Evolutionary conservation across 306 rosid species (phyloP), one percentile per base, ranked within the genome.

Genomic region (Alnus rubra): DNA sequence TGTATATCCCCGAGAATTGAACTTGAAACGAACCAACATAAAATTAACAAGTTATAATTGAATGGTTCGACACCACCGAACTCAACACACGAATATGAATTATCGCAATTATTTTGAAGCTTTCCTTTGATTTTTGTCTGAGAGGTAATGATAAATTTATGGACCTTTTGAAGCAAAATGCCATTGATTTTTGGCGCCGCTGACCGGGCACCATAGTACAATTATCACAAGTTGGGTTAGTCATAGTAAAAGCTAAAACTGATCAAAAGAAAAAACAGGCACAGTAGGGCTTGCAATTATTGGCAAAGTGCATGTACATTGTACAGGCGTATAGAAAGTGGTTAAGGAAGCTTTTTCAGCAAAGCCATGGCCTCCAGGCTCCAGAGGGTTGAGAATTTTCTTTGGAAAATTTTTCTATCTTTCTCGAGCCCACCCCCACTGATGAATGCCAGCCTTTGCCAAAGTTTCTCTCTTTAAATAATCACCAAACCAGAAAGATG

Each of bases 381-480:
- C 28, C 0, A 13, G 74, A 74, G 49, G 45, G 71, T 39, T 33
- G 79, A 18, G 72, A 68, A n/a, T 75, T 23, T 23, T 23, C 28
- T 23, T 23, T 23, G 28, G 28, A 23, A 23, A 23, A 23, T 23
- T 70, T 74, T 69, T 42, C 49, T 65, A 62, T 14, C 76, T 79
- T 78, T 67, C 64, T 64, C 52, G 59, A 80, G 73, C 75, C 80
- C 86, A 76, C 49, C 69, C 74, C 79, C 71, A 73, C 73, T 70
- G 68, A 47, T 42, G 45, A 64, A 64, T 49, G 71, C 69, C 88
- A 84, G 83, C 90, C 88, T 88, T 89, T 86, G 74, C 52, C 42
- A 82, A 84, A 84, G 85, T 56, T 39, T 42, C 71, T 77, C 77
- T 71, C 63, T 76, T 52, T 50, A 82, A 80, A 54, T 59, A 76